Evolutionary conservation across 164 flowering plant species (phyloP).

Genomic region (Litsea cubeba): DNA sequence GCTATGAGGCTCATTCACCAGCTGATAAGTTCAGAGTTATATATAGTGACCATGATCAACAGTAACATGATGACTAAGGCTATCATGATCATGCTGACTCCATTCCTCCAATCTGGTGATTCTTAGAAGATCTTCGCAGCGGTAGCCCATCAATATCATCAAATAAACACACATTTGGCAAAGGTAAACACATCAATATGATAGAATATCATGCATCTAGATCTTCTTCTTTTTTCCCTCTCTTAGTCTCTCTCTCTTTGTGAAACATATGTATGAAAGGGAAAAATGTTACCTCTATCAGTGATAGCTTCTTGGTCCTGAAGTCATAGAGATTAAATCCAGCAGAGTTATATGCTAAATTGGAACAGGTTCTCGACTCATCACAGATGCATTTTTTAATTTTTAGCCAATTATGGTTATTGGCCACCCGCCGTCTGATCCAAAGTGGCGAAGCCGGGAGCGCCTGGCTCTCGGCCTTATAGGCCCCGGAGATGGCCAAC

Average conservation of each 20-base stretch:
- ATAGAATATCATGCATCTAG: neutral
- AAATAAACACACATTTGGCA: neutral
- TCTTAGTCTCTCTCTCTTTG: too few relatives aligned
- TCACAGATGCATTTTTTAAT: constrained; percentile 33
- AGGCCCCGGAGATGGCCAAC: constrained; percentile 26
- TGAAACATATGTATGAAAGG: neutral
- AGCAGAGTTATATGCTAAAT: constrained; percentile 16
- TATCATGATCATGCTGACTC: neutral
- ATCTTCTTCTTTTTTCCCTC: too few relatives aligned
- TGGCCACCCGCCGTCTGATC: constrained; percentile 22
- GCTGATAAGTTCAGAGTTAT: too few relatives aligned
- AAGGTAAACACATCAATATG: too few relatives aligned
- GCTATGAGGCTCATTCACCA: too few relatives aligned
- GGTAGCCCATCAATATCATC: neutral
- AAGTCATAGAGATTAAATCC: constrained; percentile 18
- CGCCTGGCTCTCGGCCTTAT: constrained; percentile 20
- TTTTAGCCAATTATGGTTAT: constrained; percentile 23
- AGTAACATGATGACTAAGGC: too few relatives aligned
- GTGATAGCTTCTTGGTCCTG: constrained; percentile 17
- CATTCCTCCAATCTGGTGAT: neutral
- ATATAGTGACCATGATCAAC: too few relatives aligned
- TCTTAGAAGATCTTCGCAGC: too few relatives aligned
- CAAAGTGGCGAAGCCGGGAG: constrained; percentile 33
- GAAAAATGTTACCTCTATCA: constrained; percentile 25
- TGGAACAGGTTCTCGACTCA: constrained; percentile 17